Conservation (phyloP, 805 yeast species). For the Starmerella powellii region DNA sequence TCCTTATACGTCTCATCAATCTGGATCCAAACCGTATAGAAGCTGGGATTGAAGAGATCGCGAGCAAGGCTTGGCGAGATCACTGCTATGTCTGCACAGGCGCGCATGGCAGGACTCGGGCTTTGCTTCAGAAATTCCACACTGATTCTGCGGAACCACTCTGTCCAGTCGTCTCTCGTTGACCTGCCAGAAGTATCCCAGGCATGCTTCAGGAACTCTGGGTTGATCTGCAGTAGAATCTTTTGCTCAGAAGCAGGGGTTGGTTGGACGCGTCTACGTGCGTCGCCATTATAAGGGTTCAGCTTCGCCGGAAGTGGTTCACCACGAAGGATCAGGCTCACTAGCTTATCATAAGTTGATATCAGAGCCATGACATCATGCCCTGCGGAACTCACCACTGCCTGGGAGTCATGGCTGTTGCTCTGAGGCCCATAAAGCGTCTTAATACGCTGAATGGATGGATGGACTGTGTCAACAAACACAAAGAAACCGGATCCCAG, state of each 20-base stretch:
- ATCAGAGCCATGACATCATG: constrained; percentile 49
- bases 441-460: constrained; percentile 18
- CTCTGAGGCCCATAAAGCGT: constrained; percentile 6
- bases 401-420: constrained; percentile 27
- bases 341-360: constrained; percentile 64
- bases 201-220: constrained; percentile 53
- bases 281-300: constrained; percentile 37
- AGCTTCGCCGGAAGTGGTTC: constrained; percentile 77
- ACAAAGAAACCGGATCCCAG: constrained; percentile 75
- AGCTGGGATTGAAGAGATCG: constrained; percentile 85
- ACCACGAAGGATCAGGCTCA: constrained; percentile 61
- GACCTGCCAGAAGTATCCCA: constrained; percentile 89
- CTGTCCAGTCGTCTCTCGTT: constrained; percentile 94
- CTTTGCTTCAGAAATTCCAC: constrained; percentile 81
- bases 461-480: constrained; percentile 38
- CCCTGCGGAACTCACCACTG: constrained; percentile 57
- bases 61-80: constrained; percentile 73
- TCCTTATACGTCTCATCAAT: constrained; percentile 80
- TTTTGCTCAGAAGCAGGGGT: constrained; percentile 51
- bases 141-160: constrained; percentile 82
- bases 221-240: constrained; percentile 62
- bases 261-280: constrained; percentile 30
- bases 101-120: constrained; percentile 86
- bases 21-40: constrained; percentile 92
- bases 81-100: constrained; percentile 81